Conservation (phyloP, 2,329 filamentous ascomycete species). For the Colletotrichum liaoningense region DNA sequence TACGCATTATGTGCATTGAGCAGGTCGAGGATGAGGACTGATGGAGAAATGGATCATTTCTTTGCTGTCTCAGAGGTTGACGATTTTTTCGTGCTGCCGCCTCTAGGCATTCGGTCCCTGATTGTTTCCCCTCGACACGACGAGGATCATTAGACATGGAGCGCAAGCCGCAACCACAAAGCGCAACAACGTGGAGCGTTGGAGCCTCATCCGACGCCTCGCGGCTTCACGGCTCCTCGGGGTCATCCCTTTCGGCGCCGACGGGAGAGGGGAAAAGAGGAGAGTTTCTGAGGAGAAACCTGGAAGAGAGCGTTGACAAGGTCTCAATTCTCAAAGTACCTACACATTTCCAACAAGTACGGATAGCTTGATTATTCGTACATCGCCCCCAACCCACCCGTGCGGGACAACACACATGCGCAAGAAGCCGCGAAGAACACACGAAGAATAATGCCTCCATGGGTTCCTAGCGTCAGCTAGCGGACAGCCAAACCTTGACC, state of each 20-base stretch:
- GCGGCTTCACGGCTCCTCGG: conserved; percentile 10
- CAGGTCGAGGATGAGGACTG: conserved; percentile 26
- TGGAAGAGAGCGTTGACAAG: not conserved
- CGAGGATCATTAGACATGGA: conserved; percentile 4
- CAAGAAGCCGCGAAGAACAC: conserved; percentile 31
- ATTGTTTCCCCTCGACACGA: not conserved
- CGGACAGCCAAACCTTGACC: not conserved
- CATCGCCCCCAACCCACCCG: not conserved
- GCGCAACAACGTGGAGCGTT: conserved; percentile 16
- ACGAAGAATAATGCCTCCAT: conserved; percentile 15
- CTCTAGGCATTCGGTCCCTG: conserved; percentile 9
- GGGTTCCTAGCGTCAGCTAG: not conserved
- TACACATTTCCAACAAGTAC: not conserved
- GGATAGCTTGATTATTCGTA: not conserved
- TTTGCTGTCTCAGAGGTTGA: conserved; percentile 14
- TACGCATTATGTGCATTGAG: conserved; percentile 28
- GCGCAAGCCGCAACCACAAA: conserved; percentile 5
- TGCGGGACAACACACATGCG: conserved; percentile 22
- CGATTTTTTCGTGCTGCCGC: conserved; percentile 11
- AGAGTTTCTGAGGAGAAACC: not conserved
- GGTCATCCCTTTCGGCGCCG: conserved; percentile 1
- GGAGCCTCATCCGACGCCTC: conserved; percentile 23
- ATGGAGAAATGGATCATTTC: conserved; percentile 27
- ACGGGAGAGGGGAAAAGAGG: not conserved
- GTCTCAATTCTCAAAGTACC: no score